phyloP scores from a whole-genome alignment of 1,284 basidiomycete genomes.

The Neolentinus lepideus region DNA sequence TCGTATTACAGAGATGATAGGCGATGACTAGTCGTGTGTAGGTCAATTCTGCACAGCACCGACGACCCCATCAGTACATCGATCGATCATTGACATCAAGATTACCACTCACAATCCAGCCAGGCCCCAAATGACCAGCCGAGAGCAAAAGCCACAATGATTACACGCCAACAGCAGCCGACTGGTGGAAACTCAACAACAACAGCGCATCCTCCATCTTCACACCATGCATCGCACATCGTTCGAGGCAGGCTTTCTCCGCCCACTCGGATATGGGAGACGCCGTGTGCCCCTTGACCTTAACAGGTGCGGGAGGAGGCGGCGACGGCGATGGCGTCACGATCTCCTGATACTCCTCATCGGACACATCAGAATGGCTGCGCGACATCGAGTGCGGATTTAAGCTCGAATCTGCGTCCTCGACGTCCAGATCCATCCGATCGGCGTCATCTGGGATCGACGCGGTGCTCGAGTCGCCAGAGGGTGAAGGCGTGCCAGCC shows the following conservation, averaged over 20 bases:
- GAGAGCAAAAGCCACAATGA: neutral
- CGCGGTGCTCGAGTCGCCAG: neutral
- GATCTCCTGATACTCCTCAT: slow-evolving; percentile 1
- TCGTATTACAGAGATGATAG: neutral
- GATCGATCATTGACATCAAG: neutral
- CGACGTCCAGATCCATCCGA: neutral
- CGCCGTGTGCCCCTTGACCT: neutral
- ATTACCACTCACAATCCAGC: neutral
- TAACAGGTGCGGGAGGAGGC: neutral
- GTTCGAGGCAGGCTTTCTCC: neutral
- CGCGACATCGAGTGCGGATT: neutral
- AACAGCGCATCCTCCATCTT: slow-evolving; percentile 61
- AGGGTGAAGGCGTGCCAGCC: neutral
- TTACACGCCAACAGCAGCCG: neutral
- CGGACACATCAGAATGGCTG: neutral
- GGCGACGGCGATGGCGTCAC: slow-evolving; percentile 1
- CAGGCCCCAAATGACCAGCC: neutral
- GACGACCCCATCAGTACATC: neutral
- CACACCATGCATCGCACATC: slow-evolving; percentile 28
- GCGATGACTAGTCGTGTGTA: neutral
- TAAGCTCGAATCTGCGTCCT: neutral
- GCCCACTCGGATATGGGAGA: neutral
- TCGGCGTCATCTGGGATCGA: neutral
- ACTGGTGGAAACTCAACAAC: slow-evolving; percentile 46
- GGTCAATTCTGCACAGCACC: neutral